These are phyloP conservation scores for Wickerhamiella spandovensis DNA, from an alignment of 805 yeast species.

Conservation along the genomic window DNA sequence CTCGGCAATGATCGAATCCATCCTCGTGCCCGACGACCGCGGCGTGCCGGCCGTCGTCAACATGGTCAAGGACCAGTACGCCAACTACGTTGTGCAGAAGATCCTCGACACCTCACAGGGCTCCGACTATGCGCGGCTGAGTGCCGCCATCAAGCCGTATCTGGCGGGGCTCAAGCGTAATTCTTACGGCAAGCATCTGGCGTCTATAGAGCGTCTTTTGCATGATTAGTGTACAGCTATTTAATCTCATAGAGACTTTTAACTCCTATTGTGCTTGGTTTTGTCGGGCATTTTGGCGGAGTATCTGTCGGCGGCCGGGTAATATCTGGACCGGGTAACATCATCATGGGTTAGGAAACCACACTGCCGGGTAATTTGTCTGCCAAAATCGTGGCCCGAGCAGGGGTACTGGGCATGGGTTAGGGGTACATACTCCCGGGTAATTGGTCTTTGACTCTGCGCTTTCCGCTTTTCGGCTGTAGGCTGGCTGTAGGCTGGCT, in stretches of 20 bases:
- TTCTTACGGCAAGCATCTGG: constrained; percentile 68
- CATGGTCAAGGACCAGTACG: constrained; percentile 97
- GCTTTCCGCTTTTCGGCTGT: too few relatives aligned
- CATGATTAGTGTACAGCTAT: constrained; percentile 1
- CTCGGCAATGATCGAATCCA: constrained; percentile 47
- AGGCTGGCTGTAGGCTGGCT: too few relatives aligned
- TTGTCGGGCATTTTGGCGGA: too few relatives aligned
- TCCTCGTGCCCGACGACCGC: constrained; percentile 23
- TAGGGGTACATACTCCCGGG: too few relatives aligned
- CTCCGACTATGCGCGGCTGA: constrained; percentile 53
- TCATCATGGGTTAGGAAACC: too few relatives aligned
- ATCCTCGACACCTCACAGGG: constrained; percentile 71
- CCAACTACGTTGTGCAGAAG: constrained; percentile 93
- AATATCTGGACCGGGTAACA: too few relatives aligned
- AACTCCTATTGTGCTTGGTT: too few relatives aligned
- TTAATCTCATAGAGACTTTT: not conserved
- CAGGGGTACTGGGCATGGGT: too few relatives aligned
- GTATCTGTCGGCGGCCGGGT: too few relatives aligned
- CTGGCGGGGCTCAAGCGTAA: constrained; percentile 58
- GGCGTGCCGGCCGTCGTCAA: constrained; percentile 46
- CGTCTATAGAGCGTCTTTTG: constrained; percentile 64
- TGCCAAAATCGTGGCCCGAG: too few relatives aligned
- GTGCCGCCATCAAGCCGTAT: constrained; percentile 65
- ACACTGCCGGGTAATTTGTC: too few relatives aligned
- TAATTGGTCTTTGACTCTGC: too few relatives aligned